These are phyloP conservation scores for Rhizophora apiculata DNA, from an alignment of 345 rosid genomes.

Conservation along the genomic window DNA sequence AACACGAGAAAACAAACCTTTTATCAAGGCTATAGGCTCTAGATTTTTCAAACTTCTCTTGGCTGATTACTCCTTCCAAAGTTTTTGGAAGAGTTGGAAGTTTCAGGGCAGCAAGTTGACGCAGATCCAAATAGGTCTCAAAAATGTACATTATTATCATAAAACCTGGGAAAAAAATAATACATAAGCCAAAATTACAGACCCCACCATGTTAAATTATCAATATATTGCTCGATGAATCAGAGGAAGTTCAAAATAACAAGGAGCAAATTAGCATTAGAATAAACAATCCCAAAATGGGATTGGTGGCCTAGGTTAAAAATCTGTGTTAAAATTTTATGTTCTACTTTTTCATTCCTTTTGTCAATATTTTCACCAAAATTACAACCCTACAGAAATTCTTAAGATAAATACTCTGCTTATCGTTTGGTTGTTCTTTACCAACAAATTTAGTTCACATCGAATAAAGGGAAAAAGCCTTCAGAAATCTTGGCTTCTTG, in stretches of 20 bases:
- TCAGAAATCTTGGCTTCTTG: too few species aligned
- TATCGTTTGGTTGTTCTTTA: too few species aligned
- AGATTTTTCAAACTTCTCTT: constrained; percentile 85
- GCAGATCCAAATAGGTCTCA: constrained; percentile 79
- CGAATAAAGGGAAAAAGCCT: too few species aligned
- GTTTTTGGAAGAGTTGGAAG: constrained; percentile 85
- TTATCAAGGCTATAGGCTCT: constrained; percentile 95
- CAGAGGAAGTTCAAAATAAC: not conserved
- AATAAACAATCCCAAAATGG: too few species aligned
- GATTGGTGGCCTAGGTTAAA: too few species aligned
- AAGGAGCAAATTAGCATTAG: too few species aligned
- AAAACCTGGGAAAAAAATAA: constrained; percentile 51
- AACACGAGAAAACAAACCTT: constrained; percentile 47
- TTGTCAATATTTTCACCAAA: too few species aligned
- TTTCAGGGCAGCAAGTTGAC: constrained; percentile 78
- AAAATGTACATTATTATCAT: constrained; percentile 86
- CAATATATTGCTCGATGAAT: not conserved
- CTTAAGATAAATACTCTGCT: too few species aligned
- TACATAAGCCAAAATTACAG: not conserved
- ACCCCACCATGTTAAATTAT: not conserved
- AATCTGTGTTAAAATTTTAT: too few species aligned
- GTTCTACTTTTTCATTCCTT: too few species aligned
- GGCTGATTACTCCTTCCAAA: constrained; percentile 87
- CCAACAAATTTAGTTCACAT: too few species aligned
- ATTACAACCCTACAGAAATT: too few species aligned